Percentiles rank a stretch among this genome's conserved stretches.
phyloP scores from a whole-genome alignment of 257 asterid genomes.

The Dorcoceras hygrometricum region DNA sequence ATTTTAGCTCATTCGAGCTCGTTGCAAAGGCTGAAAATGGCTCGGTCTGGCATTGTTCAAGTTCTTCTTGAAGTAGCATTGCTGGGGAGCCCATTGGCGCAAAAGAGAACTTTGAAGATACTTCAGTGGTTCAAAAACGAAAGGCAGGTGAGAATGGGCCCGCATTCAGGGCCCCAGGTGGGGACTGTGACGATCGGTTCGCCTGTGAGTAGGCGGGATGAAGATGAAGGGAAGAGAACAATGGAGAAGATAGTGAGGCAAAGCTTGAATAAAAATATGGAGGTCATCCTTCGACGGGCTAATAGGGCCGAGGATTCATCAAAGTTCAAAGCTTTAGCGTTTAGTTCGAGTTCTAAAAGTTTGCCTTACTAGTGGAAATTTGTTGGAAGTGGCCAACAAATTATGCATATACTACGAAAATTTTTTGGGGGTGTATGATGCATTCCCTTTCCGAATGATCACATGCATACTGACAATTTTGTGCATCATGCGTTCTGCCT shows the following conservation, averaged over 20 bases:
- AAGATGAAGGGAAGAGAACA: constrained; percentile 56
- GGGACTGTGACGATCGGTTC: constrained; percentile 42
- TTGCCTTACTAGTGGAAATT: constrained; percentile 53
- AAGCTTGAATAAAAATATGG: constrained; percentile 73
- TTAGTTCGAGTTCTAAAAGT: constrained; percentile 84
- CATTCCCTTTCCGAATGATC: background rate
- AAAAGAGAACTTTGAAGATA: constrained; percentile 73
- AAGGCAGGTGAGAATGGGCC: constrained; percentile 60
- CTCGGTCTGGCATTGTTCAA: constrained; percentile 69
- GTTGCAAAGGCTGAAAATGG: constrained; percentile 70
- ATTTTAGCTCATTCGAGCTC: constrained; percentile 81
- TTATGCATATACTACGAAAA: too few species aligned
- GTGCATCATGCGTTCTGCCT: constrained; percentile 25
- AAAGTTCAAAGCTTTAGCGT: constrained; percentile 52
- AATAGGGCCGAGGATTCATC: constrained; percentile 52
- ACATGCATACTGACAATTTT: background rate
- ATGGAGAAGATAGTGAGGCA: constrained; percentile 78
- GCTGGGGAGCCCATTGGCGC: constrained; percentile 78
- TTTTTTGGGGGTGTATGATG: too few species aligned
- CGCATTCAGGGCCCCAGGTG: constrained; percentile 84
- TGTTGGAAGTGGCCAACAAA: background rate
- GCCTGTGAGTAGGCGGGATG: constrained; percentile 37
- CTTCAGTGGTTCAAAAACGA: constrained; percentile 91
- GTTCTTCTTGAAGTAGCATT: constrained; percentile 82
- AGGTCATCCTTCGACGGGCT: constrained; percentile 66